Evolutionary conservation across 108 stramenopile species (phyloP).

Genomic region (Skeletonema potamos): DNA sequence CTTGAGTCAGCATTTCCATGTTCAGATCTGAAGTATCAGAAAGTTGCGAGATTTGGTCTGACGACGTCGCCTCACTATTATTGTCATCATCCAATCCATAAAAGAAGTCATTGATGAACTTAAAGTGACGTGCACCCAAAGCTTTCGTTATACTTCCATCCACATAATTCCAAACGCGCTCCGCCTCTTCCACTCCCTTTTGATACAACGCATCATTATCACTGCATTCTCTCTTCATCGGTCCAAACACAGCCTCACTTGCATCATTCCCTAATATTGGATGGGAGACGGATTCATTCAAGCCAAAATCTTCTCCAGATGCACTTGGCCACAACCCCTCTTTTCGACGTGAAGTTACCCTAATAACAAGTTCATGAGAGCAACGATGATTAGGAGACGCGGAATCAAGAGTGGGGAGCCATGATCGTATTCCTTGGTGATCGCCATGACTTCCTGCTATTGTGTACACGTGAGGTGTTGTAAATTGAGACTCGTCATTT

Average conservation of each 20-base stretch:
- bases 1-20: conserved; percentile 44
- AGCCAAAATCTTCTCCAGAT: conserved; percentile 80
- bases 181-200: conserved; percentile 22
- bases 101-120: conserved; percentile 47
- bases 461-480: conserved; percentile 78
- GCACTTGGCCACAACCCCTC: conserved; percentile 67
- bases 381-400: conserved; percentile 67
- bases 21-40: conserved; percentile 4
- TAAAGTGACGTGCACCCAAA: conserved; percentile 27
- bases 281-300: conserved; percentile 56
- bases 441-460: conserved; percentile 74
- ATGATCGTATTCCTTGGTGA: conserved; percentile 80
- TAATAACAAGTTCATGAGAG: conserved; percentile 63
- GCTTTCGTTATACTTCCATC: conserved; percentile 18
- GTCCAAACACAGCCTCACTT: conserved; percentile 10
- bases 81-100: conserved; percentile 10
- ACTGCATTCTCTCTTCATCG: neutral
- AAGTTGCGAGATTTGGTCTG: neutral
- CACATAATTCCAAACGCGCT: conserved; percentile 47
- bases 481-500: conserved; percentile 9
- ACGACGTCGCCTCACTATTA: neutral
- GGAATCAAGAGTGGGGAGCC: conserved; percentile 84
- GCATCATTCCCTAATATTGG: conserved; percentile 21
- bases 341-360: conserved; percentile 57
- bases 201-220: conserved; percentile 6